Base-by-base conservation (phyloP, 345 rosid species). In the Microcos paniculata region DNA sequence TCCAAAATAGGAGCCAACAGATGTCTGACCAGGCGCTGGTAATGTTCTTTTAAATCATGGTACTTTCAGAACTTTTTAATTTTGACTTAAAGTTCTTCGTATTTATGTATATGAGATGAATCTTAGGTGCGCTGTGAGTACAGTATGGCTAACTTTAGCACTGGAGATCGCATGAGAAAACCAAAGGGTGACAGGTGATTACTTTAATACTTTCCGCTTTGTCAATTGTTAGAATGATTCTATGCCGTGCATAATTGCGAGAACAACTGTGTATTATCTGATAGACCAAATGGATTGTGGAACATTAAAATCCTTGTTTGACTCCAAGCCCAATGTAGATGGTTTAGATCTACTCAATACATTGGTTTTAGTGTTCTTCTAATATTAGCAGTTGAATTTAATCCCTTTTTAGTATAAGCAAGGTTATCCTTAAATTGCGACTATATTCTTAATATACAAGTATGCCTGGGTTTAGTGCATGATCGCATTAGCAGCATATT, bases 111-210 rank as follows among this genome's bases (percentile, higher is more conserved):
- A n/a, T 51, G 6, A 11, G 59, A 51, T 62, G 23, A 40, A 10
- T 75, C 6, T 66, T 59, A 95, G 98, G 97, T 95, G 62, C 86
- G 89, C 5, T 95, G 99, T 55, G 96, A 93, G 87, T 95, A 95
- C 75, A 90, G 89, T 77, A 95, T 93, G 99, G 97, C 99, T 83
- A 94, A 91, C 82, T 95, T 95, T 75, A 93, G 97, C 73, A 89
- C 94, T 3, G 96, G 98, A 79, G 98, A 93, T 86, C 92, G 94
- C 64, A 83, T 80, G 87, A 87, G 98, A 82, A 92, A 90, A 82
- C 96, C 93, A 38, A 93, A 90, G 83, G 90, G 91, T 30, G 98
- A 96, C 80, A 89, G 97, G 97, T 90, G 73, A 51, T 15, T 16
- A n/a, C n/a, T n/a, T n/a, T n/a, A n/a, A n/a, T 26, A 8, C 31